Conservation (phyloP, 1,284 basidiomycete species). For the Naganishia liquefaciens region DNA sequence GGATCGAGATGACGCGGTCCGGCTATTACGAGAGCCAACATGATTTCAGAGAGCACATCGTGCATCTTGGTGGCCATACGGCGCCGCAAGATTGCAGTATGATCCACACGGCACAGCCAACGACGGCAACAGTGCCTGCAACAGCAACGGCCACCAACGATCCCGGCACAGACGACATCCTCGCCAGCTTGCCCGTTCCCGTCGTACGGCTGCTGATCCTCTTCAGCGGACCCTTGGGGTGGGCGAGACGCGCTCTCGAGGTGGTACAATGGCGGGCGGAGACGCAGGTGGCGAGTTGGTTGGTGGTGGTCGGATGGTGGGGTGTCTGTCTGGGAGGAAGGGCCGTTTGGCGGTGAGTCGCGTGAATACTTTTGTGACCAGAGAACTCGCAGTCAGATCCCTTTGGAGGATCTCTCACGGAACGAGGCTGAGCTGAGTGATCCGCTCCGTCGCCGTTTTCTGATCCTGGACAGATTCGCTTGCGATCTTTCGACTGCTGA, state of each 20-base stretch:
- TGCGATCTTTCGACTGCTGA: neutral
- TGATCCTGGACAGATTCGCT: neutral
- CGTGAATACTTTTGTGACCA: no score
- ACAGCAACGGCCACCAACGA: constrained; percentile 1
- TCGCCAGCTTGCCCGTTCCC: constrained; percentile 50
- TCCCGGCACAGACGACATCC: constrained; percentile 41
- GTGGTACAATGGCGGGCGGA: constrained; percentile 64
- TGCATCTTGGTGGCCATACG: no score
- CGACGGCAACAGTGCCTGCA: constrained; percentile 1
- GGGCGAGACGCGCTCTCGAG: constrained; percentile 59
- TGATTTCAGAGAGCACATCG: no score
- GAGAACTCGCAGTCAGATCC: no score
- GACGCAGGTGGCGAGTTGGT: constrained; percentile 66
- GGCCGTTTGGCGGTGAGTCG: constrained; percentile 61
- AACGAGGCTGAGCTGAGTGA: no score
- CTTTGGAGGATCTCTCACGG: no score
- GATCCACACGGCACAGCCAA: constrained; percentile 20
- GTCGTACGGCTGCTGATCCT: constrained; percentile 52
- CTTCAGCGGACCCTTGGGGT: constrained; percentile 60
- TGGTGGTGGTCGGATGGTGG: constrained; percentile 73
- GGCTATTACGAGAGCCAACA: no score
- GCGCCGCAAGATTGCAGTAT: neutral
- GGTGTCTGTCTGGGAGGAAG: constrained; percentile 67
- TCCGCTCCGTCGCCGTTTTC: no score
- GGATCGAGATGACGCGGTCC: no score